Evolutionary conservation across 108 stramenopile genomes (phyloP), one percentile per base, ranked within the genome.

Genomic region (Cyclotella cryptica): DNA sequence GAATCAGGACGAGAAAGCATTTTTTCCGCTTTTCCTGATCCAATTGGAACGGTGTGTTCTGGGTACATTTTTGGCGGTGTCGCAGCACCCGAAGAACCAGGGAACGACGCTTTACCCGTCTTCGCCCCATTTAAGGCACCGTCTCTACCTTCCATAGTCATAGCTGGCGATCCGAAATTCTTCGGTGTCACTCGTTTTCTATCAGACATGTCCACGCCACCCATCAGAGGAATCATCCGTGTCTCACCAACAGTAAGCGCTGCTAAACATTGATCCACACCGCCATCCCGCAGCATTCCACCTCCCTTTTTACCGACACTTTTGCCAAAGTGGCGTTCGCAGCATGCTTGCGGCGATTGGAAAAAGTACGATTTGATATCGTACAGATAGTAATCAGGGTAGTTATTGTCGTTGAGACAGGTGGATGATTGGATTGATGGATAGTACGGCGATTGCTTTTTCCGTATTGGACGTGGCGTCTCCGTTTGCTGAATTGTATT

Each of bases 361-460:
- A 65, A 74, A 62, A 81, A 81, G 69, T 75, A 81, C 22, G 69
- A 39, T 18, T 55, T 64, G 53, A 81, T 52, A 57, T 81, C 64
- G 22, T 81, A 81, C 30, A 81, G 69, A 49, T 75, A 81, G 46
- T 74, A 69, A 45, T 70, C 44, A 17, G 80, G 80, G 30, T 81
- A 81, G 10, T 40, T 51, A 30, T 70, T 52, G 35, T 81, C 80
- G 21, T 62, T 74, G 41, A 55, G 53, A 66, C 80, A 81, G n/a
- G 73, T 81, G 53, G 52, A 39, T 1, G 54, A 57, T 40, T 43
- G 8, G 28, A 68, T 45, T 27, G 67, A 67, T 4, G 80, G 80
- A 58, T 81, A 81, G 68, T 64, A 81, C 51, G 80, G 80, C 10
- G 49, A 22, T 49, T 42, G 69, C 29, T 40, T 63, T 24, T 26